These are phyloP conservation scores for Blechomonas ayalai DNA, from an alignment of 208 protist species.

Conservation along the genomic window DNA sequence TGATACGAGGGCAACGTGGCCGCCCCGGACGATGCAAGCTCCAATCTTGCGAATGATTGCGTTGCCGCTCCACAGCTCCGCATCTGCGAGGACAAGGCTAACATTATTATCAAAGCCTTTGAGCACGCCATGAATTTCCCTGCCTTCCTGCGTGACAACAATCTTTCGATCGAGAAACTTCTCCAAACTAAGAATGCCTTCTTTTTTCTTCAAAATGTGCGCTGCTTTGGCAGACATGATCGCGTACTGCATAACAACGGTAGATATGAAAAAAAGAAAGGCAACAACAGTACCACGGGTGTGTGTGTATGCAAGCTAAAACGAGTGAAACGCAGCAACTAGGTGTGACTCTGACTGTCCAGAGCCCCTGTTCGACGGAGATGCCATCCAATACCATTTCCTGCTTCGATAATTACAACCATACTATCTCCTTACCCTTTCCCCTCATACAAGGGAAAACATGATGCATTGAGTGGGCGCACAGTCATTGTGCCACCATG, in stretches of 20 bases:
- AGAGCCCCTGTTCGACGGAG: too few relatives aligned
- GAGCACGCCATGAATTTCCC: slow-evolving; percentile 57
- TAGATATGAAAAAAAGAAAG: not conserved
- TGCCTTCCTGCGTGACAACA: slow-evolving; percentile 28
- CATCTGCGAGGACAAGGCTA: slow-evolving; percentile 67
- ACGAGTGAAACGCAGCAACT: too few relatives aligned
- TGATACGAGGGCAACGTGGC: slow-evolving; percentile 34
- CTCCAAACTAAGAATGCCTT: slow-evolving; percentile 61
- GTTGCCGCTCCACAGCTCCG: slow-evolving; percentile 48
- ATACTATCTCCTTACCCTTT: too few relatives aligned
- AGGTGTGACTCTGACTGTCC: too few relatives aligned
- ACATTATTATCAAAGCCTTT: slow-evolving; percentile 89
- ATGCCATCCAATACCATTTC: too few relatives aligned
- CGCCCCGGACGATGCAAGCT: slow-evolving; percentile 67
- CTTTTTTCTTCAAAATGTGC: slow-evolving; percentile 74
- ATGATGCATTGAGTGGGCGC: too few relatives aligned
- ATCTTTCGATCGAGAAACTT: slow-evolving; percentile 75
- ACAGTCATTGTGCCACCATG: too few relatives aligned
- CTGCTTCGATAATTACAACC: too few relatives aligned
- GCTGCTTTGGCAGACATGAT: slow-evolving; percentile 57
- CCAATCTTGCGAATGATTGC: slow-evolving; percentile 35
- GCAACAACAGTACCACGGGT: too few relatives aligned
- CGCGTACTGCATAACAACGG: not conserved
- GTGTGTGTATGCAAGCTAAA: too few relatives aligned
- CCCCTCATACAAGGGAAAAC: too few relatives aligned